These are phyloP conservation scores for Erodium chrysanthum DNA, from an alignment of 441 rosid genomes.

Conservation along the genomic window DNA sequence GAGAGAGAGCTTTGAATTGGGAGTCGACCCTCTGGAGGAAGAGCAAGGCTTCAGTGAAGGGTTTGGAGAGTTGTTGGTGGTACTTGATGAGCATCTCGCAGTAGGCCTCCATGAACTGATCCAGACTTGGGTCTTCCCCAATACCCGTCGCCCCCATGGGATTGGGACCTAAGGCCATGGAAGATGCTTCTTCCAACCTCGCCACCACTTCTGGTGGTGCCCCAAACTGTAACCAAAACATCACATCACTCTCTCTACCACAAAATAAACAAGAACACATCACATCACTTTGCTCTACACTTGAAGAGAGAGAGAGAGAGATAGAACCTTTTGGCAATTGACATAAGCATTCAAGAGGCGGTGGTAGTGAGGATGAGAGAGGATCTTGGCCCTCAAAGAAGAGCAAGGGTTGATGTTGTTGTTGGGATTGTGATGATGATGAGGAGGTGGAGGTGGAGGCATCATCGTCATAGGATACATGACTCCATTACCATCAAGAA, in stretches of 20 bases:
- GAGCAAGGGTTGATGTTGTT: background rate
- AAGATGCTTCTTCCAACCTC: conserved; percentile 62
- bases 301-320: too few relatives aligned
- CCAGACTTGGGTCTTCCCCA: conserved; percentile 94
- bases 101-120: conserved; percentile 99
- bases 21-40: conserved; percentile 71
- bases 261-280: too few relatives aligned
- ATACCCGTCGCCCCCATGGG: conserved; percentile 30
- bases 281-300: too few relatives aligned
- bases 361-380: conserved; percentile 90
- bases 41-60: conserved; percentile 84
- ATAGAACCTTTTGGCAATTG: conserved; percentile 79
- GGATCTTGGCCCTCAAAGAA: conserved; percentile 58
- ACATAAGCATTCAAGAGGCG: conserved; percentile 79
- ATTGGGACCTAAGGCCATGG: conserved; percentile 28
- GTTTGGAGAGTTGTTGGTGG: conserved; percentile 88
- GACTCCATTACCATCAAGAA: background rate
- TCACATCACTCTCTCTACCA: background rate
- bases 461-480: background rate
- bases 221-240: conserved; percentile 49
- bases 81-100: conserved; percentile 96
- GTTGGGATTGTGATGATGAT: background rate
- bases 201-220: conserved; percentile 88
- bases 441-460: background rate
- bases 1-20: conserved; percentile 71